These are phyloP conservation scores for Myxozyma udenii DNA, from an alignment of 805 yeast species.

Conservation along the genomic window DNA sequence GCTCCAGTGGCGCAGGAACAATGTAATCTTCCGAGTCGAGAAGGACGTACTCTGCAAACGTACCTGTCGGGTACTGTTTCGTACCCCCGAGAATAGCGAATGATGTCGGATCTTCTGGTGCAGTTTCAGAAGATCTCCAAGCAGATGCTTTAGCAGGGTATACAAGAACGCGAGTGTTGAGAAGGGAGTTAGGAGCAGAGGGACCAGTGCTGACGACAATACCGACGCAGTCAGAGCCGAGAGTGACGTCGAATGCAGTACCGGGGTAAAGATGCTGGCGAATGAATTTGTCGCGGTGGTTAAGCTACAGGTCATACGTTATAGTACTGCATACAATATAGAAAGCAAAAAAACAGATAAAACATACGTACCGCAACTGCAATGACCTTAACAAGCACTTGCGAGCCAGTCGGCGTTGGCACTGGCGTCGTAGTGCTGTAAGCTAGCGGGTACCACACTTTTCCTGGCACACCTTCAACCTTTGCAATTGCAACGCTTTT, in stretches of 20 bases:
- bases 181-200: neutral
- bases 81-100: constrained; percentile 31
- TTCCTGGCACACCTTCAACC: constrained; percentile 13
- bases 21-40: constrained; percentile 14
- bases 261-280: constrained; percentile 30
- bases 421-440: neutral
- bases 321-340: neutral
- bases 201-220: constrained; percentile 18
- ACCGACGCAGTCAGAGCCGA: constrained; percentile 30
- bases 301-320: constrained; percentile 11
- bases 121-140: constrained; percentile 14
- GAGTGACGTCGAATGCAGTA: constrained; percentile 16
- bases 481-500: constrained; percentile 7
- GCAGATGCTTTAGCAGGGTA: constrained; percentile 25
- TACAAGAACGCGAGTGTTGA: constrained; percentile 21
- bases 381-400: constrained; percentile 20
- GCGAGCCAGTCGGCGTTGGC: constrained; percentile 2
- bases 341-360: no score
- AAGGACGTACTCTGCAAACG: constrained; percentile 21
- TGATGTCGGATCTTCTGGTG: constrained; percentile 15
- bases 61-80: constrained; percentile 18
- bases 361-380: constrained; percentile 16
- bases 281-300: constrained; percentile 30
- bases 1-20: constrained; percentile 18
- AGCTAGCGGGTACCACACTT: constrained; percentile 9